A percentile compares a stretch with the other conserved stretches of the same genome.
phyloP scores from a whole-genome alignment of 164 flowering plant species.

The Cinnamomum micranthum region DNA sequence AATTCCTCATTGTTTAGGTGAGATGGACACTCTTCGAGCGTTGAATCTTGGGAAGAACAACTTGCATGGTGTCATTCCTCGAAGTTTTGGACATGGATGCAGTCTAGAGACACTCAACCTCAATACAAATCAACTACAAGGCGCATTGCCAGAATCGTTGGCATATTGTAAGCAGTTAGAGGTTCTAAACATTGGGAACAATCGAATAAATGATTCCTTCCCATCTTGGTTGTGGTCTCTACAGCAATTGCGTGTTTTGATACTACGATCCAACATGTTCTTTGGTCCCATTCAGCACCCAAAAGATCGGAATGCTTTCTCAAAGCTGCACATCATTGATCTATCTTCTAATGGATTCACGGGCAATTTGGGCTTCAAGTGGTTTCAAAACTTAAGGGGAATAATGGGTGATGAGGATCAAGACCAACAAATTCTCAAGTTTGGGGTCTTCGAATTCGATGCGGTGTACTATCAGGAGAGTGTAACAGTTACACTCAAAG shows the following conservation, averaged over 20 bases:
- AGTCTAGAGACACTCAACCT: slow-evolving; percentile 36
- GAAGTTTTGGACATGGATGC: slow-evolving; percentile 24
- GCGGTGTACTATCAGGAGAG: slow-evolving; percentile 29
- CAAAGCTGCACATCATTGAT: slow-evolving; percentile 50
- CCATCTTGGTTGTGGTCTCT: slow-evolving; percentile 36
- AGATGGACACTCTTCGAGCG: slow-evolving; percentile 11
- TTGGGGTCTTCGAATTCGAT: neutral
- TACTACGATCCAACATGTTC: slow-evolving; percentile 12
- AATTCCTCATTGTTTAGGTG: slow-evolving; percentile 24
- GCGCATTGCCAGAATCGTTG: slow-evolving; percentile 44
- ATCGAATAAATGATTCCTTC: slow-evolving; percentile 32
- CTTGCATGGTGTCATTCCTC: slow-evolving; percentile 34
- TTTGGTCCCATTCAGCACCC: neutral
- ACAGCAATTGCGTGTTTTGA: slow-evolving; percentile 40
- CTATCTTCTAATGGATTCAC: slow-evolving; percentile 42
- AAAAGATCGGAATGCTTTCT: slow-evolving; percentile 8
- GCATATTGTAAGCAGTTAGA: slow-evolving; percentile 35
- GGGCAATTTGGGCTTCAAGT: slow-evolving; percentile 21
- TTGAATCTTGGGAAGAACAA: slow-evolving; percentile 42
- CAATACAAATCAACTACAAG: slow-evolving; percentile 34
- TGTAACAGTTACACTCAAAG: slow-evolving; percentile 41
- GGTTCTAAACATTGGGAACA: slow-evolving; percentile 17
- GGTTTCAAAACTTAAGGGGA: slow-evolving; percentile 33
- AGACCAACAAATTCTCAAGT: neutral
- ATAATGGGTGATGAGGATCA: slow-evolving; percentile 21